Conservation (phyloP, 306 rosid genomes). For the Inga oerstediana region DNA sequence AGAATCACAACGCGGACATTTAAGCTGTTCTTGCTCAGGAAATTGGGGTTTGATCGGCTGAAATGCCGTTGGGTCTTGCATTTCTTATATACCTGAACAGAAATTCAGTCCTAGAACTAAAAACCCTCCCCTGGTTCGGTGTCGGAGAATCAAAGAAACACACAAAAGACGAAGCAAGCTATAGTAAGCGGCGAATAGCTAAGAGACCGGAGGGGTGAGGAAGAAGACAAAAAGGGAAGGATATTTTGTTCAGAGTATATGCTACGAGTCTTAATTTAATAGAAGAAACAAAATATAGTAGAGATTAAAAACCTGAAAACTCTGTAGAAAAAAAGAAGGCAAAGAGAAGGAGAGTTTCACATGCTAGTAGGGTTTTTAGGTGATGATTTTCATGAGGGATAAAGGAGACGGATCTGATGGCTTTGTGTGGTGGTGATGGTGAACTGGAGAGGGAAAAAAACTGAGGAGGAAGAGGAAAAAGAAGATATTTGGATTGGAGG, state of each 20-base stretch:
- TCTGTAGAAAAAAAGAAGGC: constrained; percentile 1
- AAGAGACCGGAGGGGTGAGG: background rate
- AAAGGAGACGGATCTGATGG: constrained; percentile 12
- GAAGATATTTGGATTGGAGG: constrained; percentile 21
- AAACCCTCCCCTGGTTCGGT: background rate
- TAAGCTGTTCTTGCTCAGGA: constrained; percentile 86
- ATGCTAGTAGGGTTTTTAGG: background rate
- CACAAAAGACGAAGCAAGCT: constrained; percentile 23
- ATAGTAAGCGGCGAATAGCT: constrained; percentile 24
- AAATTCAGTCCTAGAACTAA: background rate
- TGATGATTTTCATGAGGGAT: constrained; percentile 3
- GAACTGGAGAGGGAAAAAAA: background rate
- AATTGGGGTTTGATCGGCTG: constrained; percentile 64
- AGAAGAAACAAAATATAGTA: constrained; percentile 27
- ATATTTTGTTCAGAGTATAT: constrained; percentile 30
- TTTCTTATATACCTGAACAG: constrained; percentile 30
- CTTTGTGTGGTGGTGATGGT: background rate
- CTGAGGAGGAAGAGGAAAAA: background rate
- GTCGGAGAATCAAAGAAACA: background rate
- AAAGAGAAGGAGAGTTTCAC: background rate
- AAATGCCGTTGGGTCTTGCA: constrained; percentile 67
- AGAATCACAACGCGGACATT: constrained; percentile 92
- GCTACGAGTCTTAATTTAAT: constrained; percentile 22
- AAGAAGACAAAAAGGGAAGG: constrained; percentile 43
- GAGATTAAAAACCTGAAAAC: background rate